A percentile compares a stretch with the other conserved stretches of the same genome.
phyloP scores from a whole-genome alignment of 83 land plant genomes.

The Picea abies region DNA sequence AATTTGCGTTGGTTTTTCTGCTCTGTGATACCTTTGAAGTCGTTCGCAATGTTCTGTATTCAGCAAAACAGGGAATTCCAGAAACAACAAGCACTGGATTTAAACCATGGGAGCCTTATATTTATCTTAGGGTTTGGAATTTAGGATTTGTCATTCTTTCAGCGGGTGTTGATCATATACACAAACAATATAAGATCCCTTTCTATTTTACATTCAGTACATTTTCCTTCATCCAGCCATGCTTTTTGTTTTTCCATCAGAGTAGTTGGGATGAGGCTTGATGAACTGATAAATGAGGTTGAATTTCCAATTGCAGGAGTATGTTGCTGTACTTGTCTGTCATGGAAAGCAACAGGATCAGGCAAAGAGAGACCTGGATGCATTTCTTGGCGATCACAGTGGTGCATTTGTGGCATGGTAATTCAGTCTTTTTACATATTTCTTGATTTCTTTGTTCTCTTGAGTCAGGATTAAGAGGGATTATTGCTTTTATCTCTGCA shows the following conservation, averaged over 20 bases:
- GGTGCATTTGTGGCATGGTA: conserved; percentile 81
- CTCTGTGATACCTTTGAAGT: background rate
- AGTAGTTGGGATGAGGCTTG: background rate
- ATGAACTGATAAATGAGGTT: background rate
- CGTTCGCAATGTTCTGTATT: background rate
- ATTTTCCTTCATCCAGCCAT: no score
- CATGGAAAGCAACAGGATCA: conserved; percentile 80
- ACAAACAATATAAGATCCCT: no score
- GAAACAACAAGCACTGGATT: no score
- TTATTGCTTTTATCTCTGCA: background rate
- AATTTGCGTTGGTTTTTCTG: background rate
- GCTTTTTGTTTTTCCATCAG: background rate
- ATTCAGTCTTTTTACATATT: conserved; percentile 11
- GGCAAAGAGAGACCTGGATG: conserved; percentile 74
- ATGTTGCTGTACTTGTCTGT: conserved; percentile 75
- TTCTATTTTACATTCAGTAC: no score
- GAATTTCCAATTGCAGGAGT: conserved; percentile 56
- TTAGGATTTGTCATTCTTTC: conserved; percentile 49
- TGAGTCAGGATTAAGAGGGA: background rate
- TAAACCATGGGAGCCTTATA: no score
- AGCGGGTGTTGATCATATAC: no score
- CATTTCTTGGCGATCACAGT: conserved; percentile 79
- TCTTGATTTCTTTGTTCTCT: background rate
- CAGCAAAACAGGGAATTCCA: background rate
- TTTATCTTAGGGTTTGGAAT: background rate